Conservation (phyloP, 2,329 filamentous ascomycete genomes). For the Berkeleyomyces rouxiae region DNA sequence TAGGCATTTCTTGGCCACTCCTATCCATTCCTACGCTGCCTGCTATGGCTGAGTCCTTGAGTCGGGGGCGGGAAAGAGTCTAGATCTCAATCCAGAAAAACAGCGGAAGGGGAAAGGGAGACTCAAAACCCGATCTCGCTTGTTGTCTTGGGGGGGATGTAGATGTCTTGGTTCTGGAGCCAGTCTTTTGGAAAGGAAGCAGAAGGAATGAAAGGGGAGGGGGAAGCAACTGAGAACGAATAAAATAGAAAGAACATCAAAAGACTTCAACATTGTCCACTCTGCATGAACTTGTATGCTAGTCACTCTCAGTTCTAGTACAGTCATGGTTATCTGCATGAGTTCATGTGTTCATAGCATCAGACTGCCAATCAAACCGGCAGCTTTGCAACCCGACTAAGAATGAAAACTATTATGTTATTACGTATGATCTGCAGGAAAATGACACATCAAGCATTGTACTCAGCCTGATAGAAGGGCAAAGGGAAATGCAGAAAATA, state of each 20-base stretch:
- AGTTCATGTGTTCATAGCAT: neutral
- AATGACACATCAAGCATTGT: neutral
- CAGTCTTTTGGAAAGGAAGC: neutral
- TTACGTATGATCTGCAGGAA: neutral
- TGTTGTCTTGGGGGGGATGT: neutral
- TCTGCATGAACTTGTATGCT: no score
- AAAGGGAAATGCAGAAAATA: no score
- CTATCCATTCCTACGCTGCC: neutral
- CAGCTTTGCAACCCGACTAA: neutral
- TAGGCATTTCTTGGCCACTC: neutral
- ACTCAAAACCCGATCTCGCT: neutral
- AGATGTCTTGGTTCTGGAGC: neutral
- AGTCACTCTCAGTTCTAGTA: no score
- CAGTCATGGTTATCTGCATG: no score
- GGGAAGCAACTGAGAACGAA: no score
- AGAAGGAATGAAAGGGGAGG: neutral
- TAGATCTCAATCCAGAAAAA: neutral
- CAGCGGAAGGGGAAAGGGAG: neutral
- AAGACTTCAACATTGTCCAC: no score
- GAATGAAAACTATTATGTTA: neutral
- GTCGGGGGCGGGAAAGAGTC: neutral
- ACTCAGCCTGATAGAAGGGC: neutral
- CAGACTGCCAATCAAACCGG: neutral
- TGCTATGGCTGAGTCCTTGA: neutral
- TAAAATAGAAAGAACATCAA: neutral